These are phyloP conservation scores for Aechmea fasciata DNA, from an alignment of 176 grass and related monocot genomes.

Conservation along the genomic window DNA sequence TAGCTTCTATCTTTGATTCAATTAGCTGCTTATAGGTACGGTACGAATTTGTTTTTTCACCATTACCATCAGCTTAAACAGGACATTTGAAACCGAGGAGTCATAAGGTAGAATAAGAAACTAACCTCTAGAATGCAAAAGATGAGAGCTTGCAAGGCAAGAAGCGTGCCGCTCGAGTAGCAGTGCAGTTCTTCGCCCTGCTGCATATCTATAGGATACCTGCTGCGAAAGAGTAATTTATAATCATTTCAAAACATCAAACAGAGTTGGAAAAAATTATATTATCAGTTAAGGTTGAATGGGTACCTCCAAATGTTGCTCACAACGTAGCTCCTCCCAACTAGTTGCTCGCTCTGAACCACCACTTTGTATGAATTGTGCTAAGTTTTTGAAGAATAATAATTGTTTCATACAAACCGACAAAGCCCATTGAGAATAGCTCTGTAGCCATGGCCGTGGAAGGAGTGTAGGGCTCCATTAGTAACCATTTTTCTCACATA, in stretches of 20 bases:
- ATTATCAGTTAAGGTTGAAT: not conserved
- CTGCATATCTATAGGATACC: constrained; percentile 50
- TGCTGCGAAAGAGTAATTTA: constrained; percentile 1
- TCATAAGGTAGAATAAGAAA: not conserved
- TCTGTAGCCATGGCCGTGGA: too few relatives aligned
- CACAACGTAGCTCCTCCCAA: constrained; percentile 27
- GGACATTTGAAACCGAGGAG: not conserved
- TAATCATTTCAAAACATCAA: constrained; percentile 8
- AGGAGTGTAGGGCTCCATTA: too few relatives aligned
- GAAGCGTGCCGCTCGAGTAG: constrained; percentile 52
- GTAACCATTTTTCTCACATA: too few relatives aligned
- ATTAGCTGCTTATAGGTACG: too few relatives aligned
- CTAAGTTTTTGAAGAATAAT: not conserved
- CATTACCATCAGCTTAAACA: constrained; percentile 9
- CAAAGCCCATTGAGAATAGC: too few relatives aligned
- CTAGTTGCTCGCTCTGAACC: constrained; percentile 46
- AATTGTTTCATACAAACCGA: too few relatives aligned
- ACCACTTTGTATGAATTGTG: constrained; percentile 42
- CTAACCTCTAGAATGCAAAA: constrained; percentile 52
- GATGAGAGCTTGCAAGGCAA: constrained; percentile 60
- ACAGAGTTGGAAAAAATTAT: not conserved
- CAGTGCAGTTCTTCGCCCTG: constrained; percentile 62
- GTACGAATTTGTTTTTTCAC: not conserved
- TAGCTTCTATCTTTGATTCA: too few relatives aligned
- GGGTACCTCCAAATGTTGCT: constrained; percentile 32